Evolutionary conservation across 768 basidiomycete species (phyloP).

Genomic region (Lactarius tabidus): DNA sequence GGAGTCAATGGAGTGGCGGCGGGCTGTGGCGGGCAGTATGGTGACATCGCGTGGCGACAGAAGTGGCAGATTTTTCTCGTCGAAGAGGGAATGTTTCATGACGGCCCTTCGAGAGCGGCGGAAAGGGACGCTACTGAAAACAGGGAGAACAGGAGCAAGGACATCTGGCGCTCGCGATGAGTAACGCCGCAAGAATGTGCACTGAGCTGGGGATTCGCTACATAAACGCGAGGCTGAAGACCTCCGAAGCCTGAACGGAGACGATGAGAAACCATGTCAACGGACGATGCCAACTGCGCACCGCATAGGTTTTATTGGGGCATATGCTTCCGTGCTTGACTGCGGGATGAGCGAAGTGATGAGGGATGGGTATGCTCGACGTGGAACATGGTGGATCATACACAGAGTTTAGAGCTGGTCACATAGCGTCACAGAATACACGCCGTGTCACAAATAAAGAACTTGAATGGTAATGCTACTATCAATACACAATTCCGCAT

Average conservation of each 20-base stretch:
- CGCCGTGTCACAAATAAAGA: slow-evolving; percentile 10
- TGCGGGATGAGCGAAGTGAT: too few species aligned
- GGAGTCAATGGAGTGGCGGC: neutral
- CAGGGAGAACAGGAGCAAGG: slow-evolving; percentile 8
- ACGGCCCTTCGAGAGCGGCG: neutral
- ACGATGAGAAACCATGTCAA: neutral
- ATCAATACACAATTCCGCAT: slow-evolving; percentile 17
- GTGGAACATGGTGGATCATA: slow-evolving; percentile 44
- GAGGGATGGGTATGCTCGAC: slow-evolving; percentile 43
- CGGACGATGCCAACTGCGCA: neutral
- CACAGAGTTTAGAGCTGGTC: slow-evolving; percentile 30
- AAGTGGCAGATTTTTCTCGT: neutral
- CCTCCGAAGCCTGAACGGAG: neutral
- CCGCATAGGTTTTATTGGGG: neutral
- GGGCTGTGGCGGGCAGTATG: neutral
- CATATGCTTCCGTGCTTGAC: neutral
- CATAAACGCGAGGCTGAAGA: neutral
- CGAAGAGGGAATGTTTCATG: neutral
- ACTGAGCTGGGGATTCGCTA: neutral
- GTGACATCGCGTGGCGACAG: neutral
- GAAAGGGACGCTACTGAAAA: neutral
- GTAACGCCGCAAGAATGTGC: slow-evolving; percentile 7
- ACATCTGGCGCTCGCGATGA: slow-evolving; percentile 9
- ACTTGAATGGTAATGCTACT: neutral
- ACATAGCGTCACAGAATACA: too few species aligned